phyloP scores from a whole-genome alignment of 2,329 filamentous ascomycete genomes.

The Neopestalotiopsis clavispora region DNA sequence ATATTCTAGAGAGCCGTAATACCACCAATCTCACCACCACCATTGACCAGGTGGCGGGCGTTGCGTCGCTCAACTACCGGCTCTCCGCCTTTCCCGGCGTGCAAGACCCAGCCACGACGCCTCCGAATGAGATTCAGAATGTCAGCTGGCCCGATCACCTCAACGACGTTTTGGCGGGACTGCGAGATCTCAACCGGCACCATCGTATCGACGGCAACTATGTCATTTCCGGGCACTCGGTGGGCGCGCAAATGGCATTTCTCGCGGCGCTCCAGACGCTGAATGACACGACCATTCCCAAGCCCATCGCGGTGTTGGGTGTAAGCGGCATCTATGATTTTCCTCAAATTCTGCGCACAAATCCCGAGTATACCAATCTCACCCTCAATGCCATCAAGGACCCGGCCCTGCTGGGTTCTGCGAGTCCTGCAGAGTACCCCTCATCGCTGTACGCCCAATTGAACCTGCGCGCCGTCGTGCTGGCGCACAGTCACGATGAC shows the following conservation, averaged over 20 bases:
- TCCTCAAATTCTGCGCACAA: conserved; percentile 3
- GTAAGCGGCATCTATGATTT: conserved; percentile 16
- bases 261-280: neutral
- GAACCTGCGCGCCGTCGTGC: neutral
- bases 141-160: conserved; percentile 12
- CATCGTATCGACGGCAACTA: conserved; percentile 8
- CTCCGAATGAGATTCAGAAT: conserved; percentile 1
- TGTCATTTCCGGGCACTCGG: conserved; percentile 9
- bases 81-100: conserved; percentile 4
- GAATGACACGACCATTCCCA: conserved; percentile 12
- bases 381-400: conserved; percentile 11
- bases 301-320: conserved; percentile 2
- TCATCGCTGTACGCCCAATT: neutral
- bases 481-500: conserved; percentile 14
- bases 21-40: conserved; percentile 8
- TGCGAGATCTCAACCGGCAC: neutral
- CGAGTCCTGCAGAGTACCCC: conserved; percentile 5
- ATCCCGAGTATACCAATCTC: conserved; percentile 9
- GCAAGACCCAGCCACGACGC: conserved; percentile 5
- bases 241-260: conserved; percentile 11
- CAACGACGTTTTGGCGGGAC: conserved; percentile 10
- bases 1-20: conserved; percentile 6
- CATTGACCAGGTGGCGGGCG: conserved; percentile 5
- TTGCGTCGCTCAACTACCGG: conserved; percentile 5
- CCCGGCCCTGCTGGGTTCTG: neutral